Conservation (phyloP, 2,329 filamentous ascomycete species). For the Aspergillus sp. region DNA sequence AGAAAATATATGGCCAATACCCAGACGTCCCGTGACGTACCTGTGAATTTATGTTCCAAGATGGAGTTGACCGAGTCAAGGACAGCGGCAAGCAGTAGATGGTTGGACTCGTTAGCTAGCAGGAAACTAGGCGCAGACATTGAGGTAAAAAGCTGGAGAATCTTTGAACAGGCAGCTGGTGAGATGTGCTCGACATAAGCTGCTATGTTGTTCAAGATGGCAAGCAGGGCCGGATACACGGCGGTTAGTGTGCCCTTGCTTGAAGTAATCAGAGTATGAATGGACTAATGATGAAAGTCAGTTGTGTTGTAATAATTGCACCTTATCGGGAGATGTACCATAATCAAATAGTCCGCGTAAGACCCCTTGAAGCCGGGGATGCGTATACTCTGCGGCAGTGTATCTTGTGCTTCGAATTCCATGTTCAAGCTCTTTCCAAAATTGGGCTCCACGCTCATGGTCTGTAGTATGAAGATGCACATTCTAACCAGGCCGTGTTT, state of each 20-base stretch:
- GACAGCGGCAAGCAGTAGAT: slow-evolving; percentile 73
- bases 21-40: slow-evolving; percentile 49
- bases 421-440: slow-evolving; percentile 91
- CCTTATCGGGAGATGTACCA: slow-evolving; percentile 47
- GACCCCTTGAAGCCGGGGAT: slow-evolving; percentile 82
- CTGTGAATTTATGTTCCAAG: slow-evolving; percentile 79
- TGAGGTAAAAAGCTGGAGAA: slow-evolving; percentile 83
- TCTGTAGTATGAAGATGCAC: slow-evolving; percentile 96
- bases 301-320: not conserved
- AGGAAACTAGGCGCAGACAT: slow-evolving; percentile 94
- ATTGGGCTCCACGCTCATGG: slow-evolving; percentile 84
- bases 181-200: slow-evolving; percentile 78
- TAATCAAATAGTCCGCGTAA: slow-evolving; percentile 91
- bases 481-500: slow-evolving; percentile 93
- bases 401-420: slow-evolving; percentile 82
- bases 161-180: slow-evolving; percentile 69
- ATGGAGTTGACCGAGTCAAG: slow-evolving; percentile 88
- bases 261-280: slow-evolving; percentile 85
- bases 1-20: slow-evolving; percentile 12
- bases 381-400: slow-evolving; percentile 75
- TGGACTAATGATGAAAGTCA: slow-evolving; percentile 57
- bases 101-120: slow-evolving; percentile 87
- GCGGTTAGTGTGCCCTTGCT: slow-evolving; percentile 88
- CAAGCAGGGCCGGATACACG: slow-evolving; percentile 86
- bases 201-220: slow-evolving; percentile 90